Evolutionary conservation across 1,284 basidiomycete genomes (phyloP).

Genomic region (Ceratobasidium sp.): DNA sequence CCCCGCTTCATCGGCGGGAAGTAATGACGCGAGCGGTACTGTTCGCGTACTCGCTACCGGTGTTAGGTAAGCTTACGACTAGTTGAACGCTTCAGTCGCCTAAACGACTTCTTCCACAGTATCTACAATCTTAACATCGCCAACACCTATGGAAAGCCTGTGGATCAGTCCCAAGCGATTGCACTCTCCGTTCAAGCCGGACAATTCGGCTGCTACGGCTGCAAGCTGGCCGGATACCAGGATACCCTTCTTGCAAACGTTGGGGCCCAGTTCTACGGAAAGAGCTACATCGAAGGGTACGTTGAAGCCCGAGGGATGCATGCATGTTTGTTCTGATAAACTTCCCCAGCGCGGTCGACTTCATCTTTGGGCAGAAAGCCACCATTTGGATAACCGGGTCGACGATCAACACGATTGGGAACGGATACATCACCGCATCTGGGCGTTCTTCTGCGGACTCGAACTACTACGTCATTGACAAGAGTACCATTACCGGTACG

Average conservation of each 20-base stretch:
- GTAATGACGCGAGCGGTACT: conserved; percentile 41
- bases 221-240: conserved; percentile 40
- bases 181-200: conserved; percentile 39
- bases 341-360: conserved; percentile 40
- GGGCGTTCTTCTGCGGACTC: conserved; percentile 37
- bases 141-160: conserved; percentile 38
- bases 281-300: conserved; percentile 35
- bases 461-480: conserved; percentile 42
- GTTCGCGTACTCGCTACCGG: conserved; percentile 38
- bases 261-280: conserved; percentile 40
- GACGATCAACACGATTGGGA: conserved; percentile 35
- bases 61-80: conserved; percentile 34
- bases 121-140: conserved; percentile 42
- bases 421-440: conserved; percentile 39
- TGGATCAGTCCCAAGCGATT: conserved; percentile 39
- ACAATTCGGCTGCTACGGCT: conserved; percentile 39
- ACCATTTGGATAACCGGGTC: conserved; percentile 38
- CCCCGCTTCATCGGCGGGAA: conserved; percentile 35
- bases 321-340: conserved; percentile 34
- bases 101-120: background rate
- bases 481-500: conserved; percentile 34
- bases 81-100: background rate
- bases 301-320: too few relatives aligned
- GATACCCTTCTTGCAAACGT: conserved; percentile 41
- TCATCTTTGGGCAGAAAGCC: conserved; percentile 38